Base-by-base conservation (phyloP, 495 filamentous ascomycete genomes). In the Annulohypoxylon moriforme region DNA sequence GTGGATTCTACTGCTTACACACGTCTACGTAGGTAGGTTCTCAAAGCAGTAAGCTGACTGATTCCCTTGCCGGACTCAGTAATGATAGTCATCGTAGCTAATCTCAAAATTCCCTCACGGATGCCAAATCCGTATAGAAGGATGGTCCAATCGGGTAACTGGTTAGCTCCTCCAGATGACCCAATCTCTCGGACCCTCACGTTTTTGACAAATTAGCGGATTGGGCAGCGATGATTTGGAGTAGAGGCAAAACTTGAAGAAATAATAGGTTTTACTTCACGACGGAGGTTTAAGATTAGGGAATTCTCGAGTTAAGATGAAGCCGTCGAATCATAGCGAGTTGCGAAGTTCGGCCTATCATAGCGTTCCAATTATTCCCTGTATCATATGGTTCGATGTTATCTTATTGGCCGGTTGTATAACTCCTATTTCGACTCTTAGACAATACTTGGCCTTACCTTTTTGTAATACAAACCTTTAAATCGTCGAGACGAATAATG, bases 331-430 rank as follows among this genome's bases (percentile, higher is more conserved):
- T 63, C 49, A 14, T 22, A 67, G 56, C 20, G 14, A 71, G 18
- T 60, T 53, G 42, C 53, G 58, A 18, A 40, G 10, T 61, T 52
- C 47, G 40, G 52, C 69, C 69, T 72, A 72, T 72, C 69, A 72
- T 34, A 64, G 60, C 33, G 64, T 59, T 53, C 22, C 50, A 42
- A 50, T 49, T 40, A 59, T 46, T n/a, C 31, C 20, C 29, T 49
- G 47, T 50, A 31, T 14, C 10, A 57, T 44, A 46, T 36, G 14
- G 27, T 53, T 52, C 25, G 69, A 31, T 16, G 46, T n/a, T 47
- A 44, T 64, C 69, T 38, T 38, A 72, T 72, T 72, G 69, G 69
- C 55, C 31, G 4, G 52, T 40, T 50, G 20, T 68, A 64, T 70
- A 60, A 52, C 38, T 46, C 57, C 44, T 57, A 63, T 62, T 58